Evolutionary conservation across 2,329 filamentous ascomycete genomes (phyloP), one percentile per base, ranked within the genome.

Genomic region (Alternaria viburni): DNA sequence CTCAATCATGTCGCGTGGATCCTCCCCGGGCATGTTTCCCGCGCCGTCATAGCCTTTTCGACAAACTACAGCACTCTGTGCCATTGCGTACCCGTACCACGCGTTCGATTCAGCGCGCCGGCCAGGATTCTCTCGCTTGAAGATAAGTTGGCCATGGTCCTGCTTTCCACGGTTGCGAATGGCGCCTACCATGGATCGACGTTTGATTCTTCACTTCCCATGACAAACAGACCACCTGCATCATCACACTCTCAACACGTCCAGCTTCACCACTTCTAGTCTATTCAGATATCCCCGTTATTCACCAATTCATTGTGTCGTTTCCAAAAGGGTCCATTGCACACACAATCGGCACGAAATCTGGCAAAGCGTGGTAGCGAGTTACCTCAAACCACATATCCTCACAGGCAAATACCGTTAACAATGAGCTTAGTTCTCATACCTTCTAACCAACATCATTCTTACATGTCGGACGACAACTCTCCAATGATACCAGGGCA

Each of bases 141-240:
- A 17, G 32, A n/a, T 23, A 17, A 36, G 17, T 15, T 41, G 54
- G 54, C 6, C 17, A 4, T 58, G 26, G 30, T 44, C 7, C 23
- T 57, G 52, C 17, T 32, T 25, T 41, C 58, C 52, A 57, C 17
- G 58, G 58, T 61, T 17, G 52, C 15, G 11, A 45, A 13, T n/a
- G n/a, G 17, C 52, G 36, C 43, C 44, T 25, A 60, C 58, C 51
- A 10, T 52, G 21, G 44, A 54, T 56, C 13, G 55, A 56, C 57
- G 41, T 30, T 12, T 44, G 13, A 25, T 21, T 13, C 13, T 30
- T 41, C 13, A 30, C 43, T 17, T 44, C 10, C 28, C n/a, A 49
- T 50, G 44, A 57, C 28, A 26, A 43, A 47, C 30, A 12, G 19
- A 26, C 30, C 13, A 36, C 11, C n/a, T 44, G 13, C 19, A 25